phyloP scores from a whole-genome alignment of 108 stramenopile species.

The Schizochytrium sp. region DNA sequence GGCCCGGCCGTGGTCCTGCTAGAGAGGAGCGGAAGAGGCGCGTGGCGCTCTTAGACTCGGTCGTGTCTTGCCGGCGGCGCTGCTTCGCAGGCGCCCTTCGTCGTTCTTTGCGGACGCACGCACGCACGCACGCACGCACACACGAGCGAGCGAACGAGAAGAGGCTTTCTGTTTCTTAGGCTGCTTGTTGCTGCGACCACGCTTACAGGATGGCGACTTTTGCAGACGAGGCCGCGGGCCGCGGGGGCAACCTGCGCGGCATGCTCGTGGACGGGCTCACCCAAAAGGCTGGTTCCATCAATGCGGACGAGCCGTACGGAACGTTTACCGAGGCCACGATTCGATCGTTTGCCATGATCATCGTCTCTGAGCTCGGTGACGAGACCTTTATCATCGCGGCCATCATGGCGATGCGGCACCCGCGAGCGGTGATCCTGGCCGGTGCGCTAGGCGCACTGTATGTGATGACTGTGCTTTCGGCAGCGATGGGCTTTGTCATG shows the following conservation, averaged over 20 bases:
- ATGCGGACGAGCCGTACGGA: not conserved
- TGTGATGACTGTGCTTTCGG: conserved; percentile 84
- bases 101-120: no score
- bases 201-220: not conserved
- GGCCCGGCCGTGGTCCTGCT: no score
- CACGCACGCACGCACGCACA: no score
- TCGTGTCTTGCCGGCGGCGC: no score
- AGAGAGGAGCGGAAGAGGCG: no score
- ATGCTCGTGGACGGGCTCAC: not conserved
- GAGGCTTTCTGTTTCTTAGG: no score
- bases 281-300: not conserved
- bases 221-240: not conserved
- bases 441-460: conserved; percentile 80
- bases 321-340: conserved; percentile 3
- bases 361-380: conserved; percentile 98
- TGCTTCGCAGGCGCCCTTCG: no score
- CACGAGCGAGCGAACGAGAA: no score
- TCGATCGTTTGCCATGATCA: conserved; percentile 63
- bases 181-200: no score
- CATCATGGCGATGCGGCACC: conserved; percentile 83
- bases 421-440: conserved; percentile 74
- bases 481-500: conserved; percentile 82
- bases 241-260: not conserved
- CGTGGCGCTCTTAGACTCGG: no score
- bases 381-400: conserved; percentile 99